phyloP scores from a whole-genome alignment of 2,329 filamentous ascomycete genomes.

The Penicillium griseofulvum region DNA sequence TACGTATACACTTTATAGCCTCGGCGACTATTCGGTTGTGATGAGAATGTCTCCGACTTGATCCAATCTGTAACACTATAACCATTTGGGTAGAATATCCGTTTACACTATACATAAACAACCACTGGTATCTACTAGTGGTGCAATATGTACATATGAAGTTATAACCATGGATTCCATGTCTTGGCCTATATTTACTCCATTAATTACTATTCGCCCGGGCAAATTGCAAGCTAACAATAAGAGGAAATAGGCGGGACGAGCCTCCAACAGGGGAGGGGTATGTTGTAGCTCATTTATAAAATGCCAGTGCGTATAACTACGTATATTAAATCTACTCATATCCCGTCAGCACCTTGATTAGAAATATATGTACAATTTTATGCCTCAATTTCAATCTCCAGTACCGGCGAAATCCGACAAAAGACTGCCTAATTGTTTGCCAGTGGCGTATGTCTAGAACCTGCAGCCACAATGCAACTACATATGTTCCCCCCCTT shows the following conservation, averaged over 20 bases:
- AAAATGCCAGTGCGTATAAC: no score
- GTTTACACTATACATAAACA: no score
- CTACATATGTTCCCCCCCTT: background rate
- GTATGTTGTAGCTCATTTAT: background rate
- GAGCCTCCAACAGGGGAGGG: background rate
- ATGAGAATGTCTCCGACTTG: background rate
- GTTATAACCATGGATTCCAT: background rate
- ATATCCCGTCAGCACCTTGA: background rate
- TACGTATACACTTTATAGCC: no score
- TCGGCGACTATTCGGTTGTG: background rate
- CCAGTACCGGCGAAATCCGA: background rate
- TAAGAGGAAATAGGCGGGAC: background rate
- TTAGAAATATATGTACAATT: background rate
- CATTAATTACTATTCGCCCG: background rate
- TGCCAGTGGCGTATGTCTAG: conserved; percentile 8
- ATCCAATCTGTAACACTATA: conserved; percentile 1
- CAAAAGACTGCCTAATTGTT: background rate
- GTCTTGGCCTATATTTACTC: background rate
- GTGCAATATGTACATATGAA: background rate
- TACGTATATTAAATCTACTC: background rate
- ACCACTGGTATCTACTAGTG: no score
- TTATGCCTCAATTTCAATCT: background rate
- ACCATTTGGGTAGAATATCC: background rate
- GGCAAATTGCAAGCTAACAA: conserved; percentile 1
- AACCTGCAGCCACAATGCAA: conserved; percentile 10